These are phyloP conservation scores for Biscogniauxia marginata DNA, from an alignment of 2,329 filamentous ascomycete species.

Conservation along the genomic window DNA sequence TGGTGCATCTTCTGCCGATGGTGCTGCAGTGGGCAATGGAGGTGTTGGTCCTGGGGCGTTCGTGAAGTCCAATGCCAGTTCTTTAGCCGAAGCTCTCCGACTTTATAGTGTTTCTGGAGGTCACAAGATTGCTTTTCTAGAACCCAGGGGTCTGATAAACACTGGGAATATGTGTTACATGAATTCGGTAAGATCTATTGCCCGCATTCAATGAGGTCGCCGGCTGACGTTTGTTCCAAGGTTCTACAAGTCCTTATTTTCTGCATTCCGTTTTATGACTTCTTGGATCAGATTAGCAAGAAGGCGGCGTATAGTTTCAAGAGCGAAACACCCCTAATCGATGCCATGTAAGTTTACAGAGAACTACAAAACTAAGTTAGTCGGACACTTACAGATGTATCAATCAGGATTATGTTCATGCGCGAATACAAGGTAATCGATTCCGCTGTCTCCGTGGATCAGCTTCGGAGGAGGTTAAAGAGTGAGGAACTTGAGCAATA, in stretches of 20 bases:
- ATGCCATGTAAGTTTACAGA: slow-evolving; percentile 75
- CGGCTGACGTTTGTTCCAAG: slow-evolving; percentile 43
- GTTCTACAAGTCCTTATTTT: slow-evolving; percentile 94
- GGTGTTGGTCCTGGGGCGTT: slow-evolving; percentile 35
- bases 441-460: slow-evolving; percentile 70
- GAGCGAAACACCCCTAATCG: slow-evolving; percentile 87
- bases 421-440: slow-evolving; percentile 86
- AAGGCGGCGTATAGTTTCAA: slow-evolving; percentile 89
- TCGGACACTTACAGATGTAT: slow-evolving; percentile 1
- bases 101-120: slow-evolving; percentile 67
- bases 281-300: slow-evolving; percentile 82
- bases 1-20: slow-evolving; percentile 24
- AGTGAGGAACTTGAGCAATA: slow-evolving; percentile 83
- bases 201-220: background rate
- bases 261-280: slow-evolving; percentile 91
- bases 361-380: background rate
- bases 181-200: slow-evolving; percentile 78
- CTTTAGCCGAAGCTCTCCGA: slow-evolving; percentile 63
- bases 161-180: slow-evolving; percentile 99
- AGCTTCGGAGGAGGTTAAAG: slow-evolving; percentile 72
- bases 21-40: slow-evolving; percentile 24
- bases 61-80: slow-evolving; percentile 41
- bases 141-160: slow-evolving; percentile 91
- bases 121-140: slow-evolving; percentile 75
- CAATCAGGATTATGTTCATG: slow-evolving; percentile 85